Conservation (phyloP, 2,329 filamentous ascomycete species). For the Cylindrodendrum hubeiense region DNA sequence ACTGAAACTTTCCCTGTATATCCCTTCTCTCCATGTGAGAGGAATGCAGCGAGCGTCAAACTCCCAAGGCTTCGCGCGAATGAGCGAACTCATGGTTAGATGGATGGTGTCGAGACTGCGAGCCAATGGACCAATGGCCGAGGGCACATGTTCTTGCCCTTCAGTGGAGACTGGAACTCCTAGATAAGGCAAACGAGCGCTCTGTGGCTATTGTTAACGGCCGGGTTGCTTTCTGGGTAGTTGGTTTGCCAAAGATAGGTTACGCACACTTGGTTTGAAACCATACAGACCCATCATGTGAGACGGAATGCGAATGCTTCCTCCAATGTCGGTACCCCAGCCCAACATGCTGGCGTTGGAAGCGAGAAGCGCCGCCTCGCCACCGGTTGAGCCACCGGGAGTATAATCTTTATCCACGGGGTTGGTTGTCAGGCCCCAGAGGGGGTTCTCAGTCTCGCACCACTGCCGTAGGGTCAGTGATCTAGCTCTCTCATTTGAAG, state of each 20-base stretch:
- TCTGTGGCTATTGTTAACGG: constrained; percentile 51
- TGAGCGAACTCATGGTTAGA: constrained; percentile 60
- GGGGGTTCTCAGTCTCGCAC: constrained; percentile 47
- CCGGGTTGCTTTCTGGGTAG: no score
- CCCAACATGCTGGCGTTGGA: constrained; percentile 36
- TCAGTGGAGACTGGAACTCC: constrained; percentile 72
- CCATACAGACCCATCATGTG: constrained; percentile 41
- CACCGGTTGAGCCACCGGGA: constrained; percentile 44
- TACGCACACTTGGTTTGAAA: constrained; percentile 46
- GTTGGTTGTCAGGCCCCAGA: constrained; percentile 44
- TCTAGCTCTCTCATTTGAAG: no score
- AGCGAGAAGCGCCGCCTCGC: constrained; percentile 38
- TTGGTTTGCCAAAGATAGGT: no score
- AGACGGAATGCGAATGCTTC: constrained; percentile 44
- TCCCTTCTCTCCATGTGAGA: constrained; percentile 64
- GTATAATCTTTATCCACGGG: constrained; percentile 37
- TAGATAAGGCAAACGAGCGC: constrained; percentile 67
- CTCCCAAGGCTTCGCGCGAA: constrained; percentile 63
- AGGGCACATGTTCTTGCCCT: constrained; percentile 74
- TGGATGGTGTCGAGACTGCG: constrained; percentile 58
- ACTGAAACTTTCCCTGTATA: constrained; percentile 55
- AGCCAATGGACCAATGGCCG: constrained; percentile 71
- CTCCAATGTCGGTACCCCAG: constrained; percentile 44
- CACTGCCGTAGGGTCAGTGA: constrained; percentile 18
- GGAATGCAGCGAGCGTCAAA: constrained; percentile 66